Evolutionary conservation across 1,139 yeast genomes (phyloP), one percentile per base, ranked within the genome.

Genomic region (Geotrichum klebahnii): DNA sequence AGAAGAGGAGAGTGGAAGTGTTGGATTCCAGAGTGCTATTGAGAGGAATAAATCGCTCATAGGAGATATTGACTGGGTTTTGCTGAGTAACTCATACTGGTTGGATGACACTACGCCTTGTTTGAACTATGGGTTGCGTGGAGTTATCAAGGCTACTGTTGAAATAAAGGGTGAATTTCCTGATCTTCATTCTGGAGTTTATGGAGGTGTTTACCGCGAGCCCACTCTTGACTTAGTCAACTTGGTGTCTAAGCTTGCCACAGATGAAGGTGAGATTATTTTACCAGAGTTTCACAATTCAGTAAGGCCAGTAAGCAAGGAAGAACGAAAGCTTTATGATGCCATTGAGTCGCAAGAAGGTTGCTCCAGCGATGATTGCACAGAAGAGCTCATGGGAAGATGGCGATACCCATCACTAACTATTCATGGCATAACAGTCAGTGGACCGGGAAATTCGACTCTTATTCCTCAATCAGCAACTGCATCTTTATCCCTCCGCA

Each of bases 101-200:
- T 74, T 92, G 20, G 96, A 90, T 62, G 95, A 88, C 58, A 72
- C 74, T 6, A 82, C 82, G 6, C 98, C 98, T 0, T 92, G 97
- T 66, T 72, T 92, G 57, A 92, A 92, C 62, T 92, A 90, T 66
- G 98, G 98, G 0, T 73, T 92, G 52, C 77, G 98, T 63, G 98
- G 98, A 40, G 92, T 90, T 5, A 75, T 92, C 33, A 85, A 88
- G 65, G 84, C 89, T 1, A 73, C 81, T n/a, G 77, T 92, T 2
- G 79, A 79, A 35, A 75, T 92, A 14, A 71, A 73, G 49, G 81
- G 90, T 46, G 88, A 80, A 53, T 76, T 76, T 55, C 95, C 95
- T 1, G 97, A 92, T 67, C 74, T 95, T 55, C 98, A 92, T 62
- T 88, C 97, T 0, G 98, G 98, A 55, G 95, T 92, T 14, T 95